These are phyloP conservation scores for Hanseniaspora valbyensis DNA, from an alignment of 805 yeast genomes.

Conservation along the genomic window DNA sequence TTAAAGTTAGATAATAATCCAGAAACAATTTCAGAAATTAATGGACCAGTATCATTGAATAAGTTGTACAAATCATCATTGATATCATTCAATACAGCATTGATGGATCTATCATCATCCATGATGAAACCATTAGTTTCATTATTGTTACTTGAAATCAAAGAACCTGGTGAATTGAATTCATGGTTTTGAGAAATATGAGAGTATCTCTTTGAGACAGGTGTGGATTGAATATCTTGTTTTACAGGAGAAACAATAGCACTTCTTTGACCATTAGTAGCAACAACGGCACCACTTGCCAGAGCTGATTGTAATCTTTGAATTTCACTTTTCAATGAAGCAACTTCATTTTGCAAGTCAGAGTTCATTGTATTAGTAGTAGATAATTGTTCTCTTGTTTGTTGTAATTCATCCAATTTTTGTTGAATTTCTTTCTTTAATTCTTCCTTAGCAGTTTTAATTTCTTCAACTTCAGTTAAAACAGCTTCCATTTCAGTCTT, in stretches of 20 bases:
- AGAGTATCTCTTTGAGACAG: conserved; percentile 11
- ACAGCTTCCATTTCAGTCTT: conserved; percentile 49
- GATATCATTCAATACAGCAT: conserved; percentile 51
- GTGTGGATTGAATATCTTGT: conserved; percentile 10
- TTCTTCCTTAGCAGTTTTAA: conserved; percentile 49
- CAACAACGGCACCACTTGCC: conserved; percentile 25
- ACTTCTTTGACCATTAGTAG: conserved; percentile 20
- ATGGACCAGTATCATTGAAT: conserved; percentile 55
- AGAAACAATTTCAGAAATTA: conserved; percentile 76
- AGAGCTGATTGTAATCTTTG: conserved; percentile 32
- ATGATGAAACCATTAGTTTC: conserved; percentile 18
- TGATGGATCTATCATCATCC: conserved; percentile 34
- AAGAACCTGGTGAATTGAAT: conserved; percentile 17
- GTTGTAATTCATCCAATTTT: conserved; percentile 50
- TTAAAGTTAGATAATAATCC: conserved; percentile 75
- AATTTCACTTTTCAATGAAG: conserved; percentile 38
- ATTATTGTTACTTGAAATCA: neutral
- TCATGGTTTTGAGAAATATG: conserved; percentile 20
- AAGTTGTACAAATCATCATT: conserved; percentile 64
- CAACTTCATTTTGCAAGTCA: conserved; percentile 52
- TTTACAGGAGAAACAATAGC: conserved; percentile 16
- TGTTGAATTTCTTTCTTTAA: conserved; percentile 53
- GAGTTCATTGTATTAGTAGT: conserved; percentile 54
- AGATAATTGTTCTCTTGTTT: conserved; percentile 47
- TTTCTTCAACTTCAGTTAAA: conserved; percentile 46